A percentile compares a stretch with the other conserved stretches of the same genome.
These are phyloP conservation scores for Sophora flavescens DNA, from an alignment of 306 rosid genomes.

Conservation along the genomic window DNA sequence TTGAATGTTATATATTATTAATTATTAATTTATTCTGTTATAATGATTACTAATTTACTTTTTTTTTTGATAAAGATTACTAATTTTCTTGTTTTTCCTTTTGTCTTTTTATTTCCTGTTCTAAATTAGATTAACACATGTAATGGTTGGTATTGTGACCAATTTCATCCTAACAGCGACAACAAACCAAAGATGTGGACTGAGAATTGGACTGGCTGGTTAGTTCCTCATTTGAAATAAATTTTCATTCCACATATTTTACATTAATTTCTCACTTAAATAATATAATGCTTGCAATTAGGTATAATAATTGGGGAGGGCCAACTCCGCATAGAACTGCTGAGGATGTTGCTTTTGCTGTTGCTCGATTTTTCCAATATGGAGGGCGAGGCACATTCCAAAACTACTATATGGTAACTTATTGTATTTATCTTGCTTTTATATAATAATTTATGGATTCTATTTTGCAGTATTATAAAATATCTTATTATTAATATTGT, in stretches of 20 bases:
- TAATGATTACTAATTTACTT: background rate
- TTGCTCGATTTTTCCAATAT: constrained; percentile 50
- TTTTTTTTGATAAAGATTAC: too few relatives aligned
- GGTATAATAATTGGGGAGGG: constrained; percentile 54
- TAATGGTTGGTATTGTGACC: constrained; percentile 44
- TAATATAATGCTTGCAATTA: constrained; percentile 13
- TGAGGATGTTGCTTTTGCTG: constrained; percentile 55
- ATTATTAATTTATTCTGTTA: background rate
- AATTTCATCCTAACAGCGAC: constrained; percentile 19
- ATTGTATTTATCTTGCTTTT: background rate
- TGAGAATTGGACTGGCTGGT: constrained; percentile 48
- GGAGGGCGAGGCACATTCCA: constrained; percentile 53
- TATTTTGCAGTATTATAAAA: background rate
- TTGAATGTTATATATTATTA: background rate
- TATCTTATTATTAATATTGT: background rate
- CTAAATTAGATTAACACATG: constrained; percentile 41
- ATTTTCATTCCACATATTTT: background rate
- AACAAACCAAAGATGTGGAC: constrained; percentile 41
- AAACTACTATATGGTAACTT: constrained; percentile 56
- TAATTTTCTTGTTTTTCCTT: background rate
- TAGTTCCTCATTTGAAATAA: background rate
- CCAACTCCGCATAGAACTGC: constrained; percentile 52
- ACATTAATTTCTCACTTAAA: background rate
- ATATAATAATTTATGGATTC: background rate
- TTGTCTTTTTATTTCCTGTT: background rate